Percentiles rank a stretch among this genome's conserved stretches.
Evolutionary conservation across 441 rosid genomes (phyloP).

Genomic region (Euphorbia schlechtendalii): DNA sequence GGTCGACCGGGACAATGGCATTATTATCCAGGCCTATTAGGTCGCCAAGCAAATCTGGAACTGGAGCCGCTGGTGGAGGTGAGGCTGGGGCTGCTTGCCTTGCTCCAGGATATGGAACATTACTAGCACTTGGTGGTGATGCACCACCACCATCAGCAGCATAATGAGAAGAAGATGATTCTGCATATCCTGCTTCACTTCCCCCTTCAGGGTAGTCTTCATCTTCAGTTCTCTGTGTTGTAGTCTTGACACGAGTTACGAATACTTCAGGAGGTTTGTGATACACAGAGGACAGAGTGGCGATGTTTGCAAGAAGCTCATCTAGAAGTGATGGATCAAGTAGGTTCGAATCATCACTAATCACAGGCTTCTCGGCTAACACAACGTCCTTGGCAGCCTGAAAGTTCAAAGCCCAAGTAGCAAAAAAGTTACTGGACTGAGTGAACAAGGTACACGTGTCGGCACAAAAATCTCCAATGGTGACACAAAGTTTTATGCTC

Average conservation of each 20-base stretch:
- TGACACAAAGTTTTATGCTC: background rate
- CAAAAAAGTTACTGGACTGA: too few relatives aligned
- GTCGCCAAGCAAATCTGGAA: constrained; percentile 87
- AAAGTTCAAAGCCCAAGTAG: constrained; percentile 15
- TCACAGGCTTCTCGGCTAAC: constrained; percentile 97
- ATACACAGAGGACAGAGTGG: constrained; percentile 91
- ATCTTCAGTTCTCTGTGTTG: constrained; percentile 70
- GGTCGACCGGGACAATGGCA: constrained; percentile 79
- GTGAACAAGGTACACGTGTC: too few relatives aligned
- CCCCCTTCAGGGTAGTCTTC: constrained; percentile 90
- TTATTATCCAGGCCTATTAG: constrained; percentile 72
- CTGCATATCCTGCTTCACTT: constrained; percentile 68
- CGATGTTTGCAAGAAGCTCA: constrained; percentile 91
- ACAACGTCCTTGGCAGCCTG: constrained; percentile 99
- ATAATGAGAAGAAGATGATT: constrained; percentile 40
- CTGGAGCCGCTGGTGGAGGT: constrained; percentile 49
- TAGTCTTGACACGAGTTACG: constrained; percentile 81
- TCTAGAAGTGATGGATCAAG: constrained; percentile 87
- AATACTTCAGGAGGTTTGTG: constrained; percentile 94
- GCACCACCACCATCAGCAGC: constrained; percentile 53
- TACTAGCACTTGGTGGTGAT: constrained; percentile 52
- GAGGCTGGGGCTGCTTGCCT: constrained; percentile 52
- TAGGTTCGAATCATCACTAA: constrained; percentile 90
- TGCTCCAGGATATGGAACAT: constrained; percentile 43
- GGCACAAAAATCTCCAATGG: too few relatives aligned